Evolutionary conservation across 345 rosid species (phyloP).

Genomic region (Populus pruinosa): DNA sequence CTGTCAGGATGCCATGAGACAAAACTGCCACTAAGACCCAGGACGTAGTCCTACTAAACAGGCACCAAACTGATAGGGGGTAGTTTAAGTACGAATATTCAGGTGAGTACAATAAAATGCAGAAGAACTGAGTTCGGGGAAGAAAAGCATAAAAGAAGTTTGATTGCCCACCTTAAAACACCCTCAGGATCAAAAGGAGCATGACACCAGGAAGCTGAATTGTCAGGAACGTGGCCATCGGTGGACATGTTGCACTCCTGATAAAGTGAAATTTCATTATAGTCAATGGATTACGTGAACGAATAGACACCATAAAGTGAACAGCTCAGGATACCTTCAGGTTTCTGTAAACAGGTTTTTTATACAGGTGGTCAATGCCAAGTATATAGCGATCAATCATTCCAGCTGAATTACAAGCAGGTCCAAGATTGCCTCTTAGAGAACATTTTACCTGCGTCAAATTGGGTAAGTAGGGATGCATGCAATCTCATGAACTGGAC

Average conservation of each 20-base stretch:
- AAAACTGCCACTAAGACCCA: neutral
- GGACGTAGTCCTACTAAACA: neutral
- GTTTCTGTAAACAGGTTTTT: constrained; percentile 43
- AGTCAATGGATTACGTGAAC: neutral
- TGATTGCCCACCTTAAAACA: constrained; percentile 31
- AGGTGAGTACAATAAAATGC: neutral
- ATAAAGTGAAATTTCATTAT: neutral
- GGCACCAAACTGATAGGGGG: neutral
- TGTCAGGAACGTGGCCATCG: constrained; percentile 27
- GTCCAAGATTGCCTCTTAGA: constrained; percentile 41
- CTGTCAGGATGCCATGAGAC: neutral
- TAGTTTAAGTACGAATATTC: neutral
- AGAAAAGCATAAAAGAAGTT: constrained; percentile 1
- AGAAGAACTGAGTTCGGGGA: neutral
- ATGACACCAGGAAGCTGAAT: constrained; percentile 47
- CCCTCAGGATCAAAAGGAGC: constrained; percentile 56
- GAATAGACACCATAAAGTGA: neutral
- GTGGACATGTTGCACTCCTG: constrained; percentile 40
- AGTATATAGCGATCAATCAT: constrained; percentile 45
- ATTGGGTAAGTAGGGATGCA: neutral
- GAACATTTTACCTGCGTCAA: constrained; percentile 40
- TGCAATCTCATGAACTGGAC: neutral
- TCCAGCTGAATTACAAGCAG: constrained; percentile 50
- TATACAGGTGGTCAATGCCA: constrained; percentile 39
- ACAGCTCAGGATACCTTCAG: constrained; percentile 28